phyloP scores from a whole-genome alignment of 805 yeast genomes.

The Metschnikowia similis region DNA sequence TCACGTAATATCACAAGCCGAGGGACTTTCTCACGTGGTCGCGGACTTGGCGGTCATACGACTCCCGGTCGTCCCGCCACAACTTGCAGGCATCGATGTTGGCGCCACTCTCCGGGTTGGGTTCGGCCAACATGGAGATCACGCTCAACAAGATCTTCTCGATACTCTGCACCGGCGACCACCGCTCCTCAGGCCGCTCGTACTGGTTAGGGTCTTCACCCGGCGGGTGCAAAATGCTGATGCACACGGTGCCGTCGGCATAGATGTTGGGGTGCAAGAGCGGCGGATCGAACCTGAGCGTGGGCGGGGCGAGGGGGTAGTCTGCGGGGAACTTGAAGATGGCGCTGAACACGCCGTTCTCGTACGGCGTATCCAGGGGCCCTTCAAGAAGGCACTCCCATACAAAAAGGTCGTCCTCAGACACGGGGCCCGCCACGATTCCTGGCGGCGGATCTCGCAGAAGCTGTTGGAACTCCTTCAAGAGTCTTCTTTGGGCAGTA shows the following conservation, averaged over 20 bases:
- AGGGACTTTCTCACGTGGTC: conserved; percentile 65
- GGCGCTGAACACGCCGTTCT: conserved; percentile 85
- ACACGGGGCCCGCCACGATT: conserved; percentile 85
- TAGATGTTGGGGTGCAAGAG: conserved; percentile 92
- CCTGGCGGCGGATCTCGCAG: conserved; percentile 90
- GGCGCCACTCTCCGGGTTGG: conserved; percentile 95
- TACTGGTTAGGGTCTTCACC: conserved; percentile 97
- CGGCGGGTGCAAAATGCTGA: conserved; percentile 90
- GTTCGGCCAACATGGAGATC: conserved; percentile 94
- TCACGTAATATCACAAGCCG: conserved; percentile 45
- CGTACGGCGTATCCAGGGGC: conserved; percentile 80
- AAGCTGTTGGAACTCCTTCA: conserved; percentile 86
- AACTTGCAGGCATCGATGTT: conserved; percentile 75
- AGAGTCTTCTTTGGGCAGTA: conserved; percentile 82
- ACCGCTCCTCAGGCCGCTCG: conserved; percentile 91
- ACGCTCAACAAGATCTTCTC: conserved; percentile 92
- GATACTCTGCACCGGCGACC: conserved; percentile 98
- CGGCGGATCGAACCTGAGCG: conserved; percentile 70
- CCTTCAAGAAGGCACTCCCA: conserved; percentile 89
- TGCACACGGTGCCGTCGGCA: conserved; percentile 93
- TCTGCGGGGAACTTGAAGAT: conserved; percentile 67
- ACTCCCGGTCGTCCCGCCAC: conserved; percentile 81
- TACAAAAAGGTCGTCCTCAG: conserved; percentile 65
- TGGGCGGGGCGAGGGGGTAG: conserved; percentile 81
- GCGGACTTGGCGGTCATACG: conserved; percentile 62